Base-by-base conservation (phyloP, 116 monocot genomes). In the Papilionanthe hybrid region DNA sequence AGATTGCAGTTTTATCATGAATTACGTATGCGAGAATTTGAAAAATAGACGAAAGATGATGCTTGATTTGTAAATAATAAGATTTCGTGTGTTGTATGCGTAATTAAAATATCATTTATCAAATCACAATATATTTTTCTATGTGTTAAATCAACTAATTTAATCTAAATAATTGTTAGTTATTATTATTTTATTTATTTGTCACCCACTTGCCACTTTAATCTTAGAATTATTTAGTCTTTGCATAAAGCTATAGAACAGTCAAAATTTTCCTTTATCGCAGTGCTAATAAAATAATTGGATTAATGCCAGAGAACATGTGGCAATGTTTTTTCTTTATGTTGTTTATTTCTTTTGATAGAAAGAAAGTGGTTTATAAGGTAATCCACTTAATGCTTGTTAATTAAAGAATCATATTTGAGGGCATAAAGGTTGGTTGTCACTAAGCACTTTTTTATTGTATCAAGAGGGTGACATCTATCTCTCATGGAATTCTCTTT, bases 361-460 rank as follows among this genome's bases (percentile, higher is more conserved):
- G 25, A 63, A 22, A 63, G 63, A 63, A 63, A 63, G 63, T 63
- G 63, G 63, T 22, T 63, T 63, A 17, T 23, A 22, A 9, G 22
- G 63, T 25, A 63, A 63, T 22, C 63, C 63, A 63, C 63, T 63
- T 63, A 63, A 63, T 63, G 63, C 23, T 63, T 63, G 22, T 63
- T 63, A 12, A 63, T 63, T 63, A 25, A 63, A 63, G 23, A 63
- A 63, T 63, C 23, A 63, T 63, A 12, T 63, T 63, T 25, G 63
- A 25, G 63, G 63, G 63, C 63, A 63, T 63, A 63, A 63, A 63
- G 7, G 63, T 23, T 63, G 9, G 25, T 63, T 63, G 63, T 63
- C 63, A 63, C 63, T 63, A 63, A 63, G 5, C 9, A 63, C 63
- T 63, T 60, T 60, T 60, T 60, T 60, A 60, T 60, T 60, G 60